Evolutionary conservation across 176 grass and related monocot species (phyloP).

Genomic region (Zoysia pacifica): DNA sequence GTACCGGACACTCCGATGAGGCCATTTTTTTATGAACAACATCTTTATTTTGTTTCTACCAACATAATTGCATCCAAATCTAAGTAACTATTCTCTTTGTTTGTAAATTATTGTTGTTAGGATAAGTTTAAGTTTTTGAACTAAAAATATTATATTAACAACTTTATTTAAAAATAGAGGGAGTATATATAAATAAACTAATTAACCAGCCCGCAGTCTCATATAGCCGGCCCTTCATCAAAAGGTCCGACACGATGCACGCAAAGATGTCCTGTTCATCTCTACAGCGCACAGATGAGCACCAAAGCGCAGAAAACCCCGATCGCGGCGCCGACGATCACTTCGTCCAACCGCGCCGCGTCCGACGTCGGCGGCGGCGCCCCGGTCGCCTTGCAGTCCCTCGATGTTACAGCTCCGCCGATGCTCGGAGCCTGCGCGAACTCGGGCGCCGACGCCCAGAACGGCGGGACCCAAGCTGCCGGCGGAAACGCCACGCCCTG

Average conservation of each 20-base stretch:
- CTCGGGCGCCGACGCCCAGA: slow-evolving; percentile 33
- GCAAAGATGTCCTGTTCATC: background rate
- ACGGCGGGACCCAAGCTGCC: background rate
- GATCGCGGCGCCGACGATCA: background rate
- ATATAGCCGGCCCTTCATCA: no score
- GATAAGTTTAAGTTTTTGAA: no score
- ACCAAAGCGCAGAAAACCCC: slow-evolving; percentile 32
- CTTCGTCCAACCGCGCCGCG: slow-evolving; percentile 22
- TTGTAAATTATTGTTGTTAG: no score
- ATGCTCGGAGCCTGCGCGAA: slow-evolving; percentile 25
- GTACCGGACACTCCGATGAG: no score
- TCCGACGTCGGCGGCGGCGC: slow-evolving; percentile 40
- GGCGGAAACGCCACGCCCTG: slow-evolving; percentile 18
- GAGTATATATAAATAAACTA: no score
- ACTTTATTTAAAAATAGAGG: no score
- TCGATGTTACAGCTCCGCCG: background rate
- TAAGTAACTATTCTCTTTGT: no score
- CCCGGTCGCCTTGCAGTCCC: background rate
- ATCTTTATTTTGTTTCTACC: no score
- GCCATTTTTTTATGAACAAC: no score
- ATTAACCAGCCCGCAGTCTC: background rate
- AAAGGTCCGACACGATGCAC: background rate
- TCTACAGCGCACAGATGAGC: slow-evolving; percentile 14
- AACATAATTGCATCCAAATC: no score
- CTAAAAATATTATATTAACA: no score